Evolutionary conservation across 768 basidiomycete genomes (phyloP).

Genomic region (Pleurotus sapidus): DNA sequence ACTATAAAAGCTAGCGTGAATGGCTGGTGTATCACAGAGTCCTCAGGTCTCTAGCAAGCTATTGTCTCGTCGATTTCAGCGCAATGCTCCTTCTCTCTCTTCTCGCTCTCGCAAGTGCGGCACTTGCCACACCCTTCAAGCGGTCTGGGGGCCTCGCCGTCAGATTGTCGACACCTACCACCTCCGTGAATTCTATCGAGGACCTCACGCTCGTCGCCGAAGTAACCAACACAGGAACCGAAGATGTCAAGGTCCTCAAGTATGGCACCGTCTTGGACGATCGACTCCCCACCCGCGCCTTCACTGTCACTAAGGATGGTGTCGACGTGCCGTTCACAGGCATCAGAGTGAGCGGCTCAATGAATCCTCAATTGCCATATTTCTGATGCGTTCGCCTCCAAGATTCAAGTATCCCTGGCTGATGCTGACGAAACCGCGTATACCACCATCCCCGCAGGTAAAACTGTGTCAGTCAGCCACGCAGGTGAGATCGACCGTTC

Average conservation of each 20-base stretch:
- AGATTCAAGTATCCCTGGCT: conserved; percentile 34
- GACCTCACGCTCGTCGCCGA: conserved; percentile 38
- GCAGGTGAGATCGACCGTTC: conserved; percentile 21
- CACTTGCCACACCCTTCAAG: conserved; percentile 29
- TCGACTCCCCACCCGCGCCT: conserved; percentile 27
- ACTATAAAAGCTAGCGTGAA: too few species aligned
- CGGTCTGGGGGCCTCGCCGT: conserved; percentile 29
- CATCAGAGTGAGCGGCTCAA: conserved; percentile 28
- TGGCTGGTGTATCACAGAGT: too few species aligned
- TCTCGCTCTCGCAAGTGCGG: conserved; percentile 21
- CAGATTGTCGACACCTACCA: conserved; percentile 21
- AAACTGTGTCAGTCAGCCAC: conserved; percentile 36
- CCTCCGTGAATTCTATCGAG: conserved; percentile 30
- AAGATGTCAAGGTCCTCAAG: conserved; percentile 34
- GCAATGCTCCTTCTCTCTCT: conserved; percentile 26
- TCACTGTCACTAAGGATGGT: conserved; percentile 38
- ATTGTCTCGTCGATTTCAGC: not conserved
- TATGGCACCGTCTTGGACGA: conserved; percentile 50
- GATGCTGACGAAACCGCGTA: conserved; percentile 37
- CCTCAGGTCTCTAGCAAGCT: too few species aligned
- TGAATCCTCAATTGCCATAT: too few species aligned
- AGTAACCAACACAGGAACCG: conserved; percentile 37
- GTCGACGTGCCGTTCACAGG: conserved; percentile 37
- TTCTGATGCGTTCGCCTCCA: too few species aligned
- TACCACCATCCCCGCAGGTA: conserved; percentile 33